phyloP scores from a whole-genome alignment of 495 filamentous ascomycete species.

The Collariella sp. region DNA sequence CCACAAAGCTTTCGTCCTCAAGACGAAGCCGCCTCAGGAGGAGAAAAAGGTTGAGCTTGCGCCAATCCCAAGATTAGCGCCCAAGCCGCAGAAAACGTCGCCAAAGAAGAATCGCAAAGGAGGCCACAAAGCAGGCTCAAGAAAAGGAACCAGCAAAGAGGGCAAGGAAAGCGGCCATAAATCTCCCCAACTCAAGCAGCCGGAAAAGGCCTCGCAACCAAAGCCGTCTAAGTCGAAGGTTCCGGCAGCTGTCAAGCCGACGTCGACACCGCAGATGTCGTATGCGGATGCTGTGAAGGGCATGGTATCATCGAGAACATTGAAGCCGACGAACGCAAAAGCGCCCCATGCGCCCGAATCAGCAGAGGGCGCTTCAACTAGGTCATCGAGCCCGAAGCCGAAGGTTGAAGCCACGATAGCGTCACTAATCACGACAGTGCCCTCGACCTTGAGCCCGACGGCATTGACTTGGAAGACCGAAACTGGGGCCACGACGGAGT shows the following conservation, averaged over 20 bases:
- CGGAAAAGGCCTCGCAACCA: background rate
- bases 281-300: constrained; percentile 12
- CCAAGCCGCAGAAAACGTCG: background rate
- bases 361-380: no score
- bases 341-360: no score
- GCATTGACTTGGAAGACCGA: no score
- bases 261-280: background rate
- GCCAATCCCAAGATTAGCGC: background rate
- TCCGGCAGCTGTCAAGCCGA: background rate
- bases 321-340: background rate
- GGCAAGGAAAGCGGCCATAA: background rate
- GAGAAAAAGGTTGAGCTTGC: background rate
- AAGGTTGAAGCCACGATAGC: no score
- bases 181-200: background rate
- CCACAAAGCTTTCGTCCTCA: constrained; percentile 1
- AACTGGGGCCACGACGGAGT: no score
- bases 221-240: background rate
- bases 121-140: background rate
- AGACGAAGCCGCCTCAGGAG: background rate
- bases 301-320: background rate
- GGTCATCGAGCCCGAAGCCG: background rate
- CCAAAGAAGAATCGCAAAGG: background rate
- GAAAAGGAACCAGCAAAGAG: background rate
- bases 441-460: no score
- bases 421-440: no score